These are phyloP conservation scores for Gastrolobium bilobum DNA, from an alignment of 306 rosid genomes.

Conservation along the genomic window DNA sequence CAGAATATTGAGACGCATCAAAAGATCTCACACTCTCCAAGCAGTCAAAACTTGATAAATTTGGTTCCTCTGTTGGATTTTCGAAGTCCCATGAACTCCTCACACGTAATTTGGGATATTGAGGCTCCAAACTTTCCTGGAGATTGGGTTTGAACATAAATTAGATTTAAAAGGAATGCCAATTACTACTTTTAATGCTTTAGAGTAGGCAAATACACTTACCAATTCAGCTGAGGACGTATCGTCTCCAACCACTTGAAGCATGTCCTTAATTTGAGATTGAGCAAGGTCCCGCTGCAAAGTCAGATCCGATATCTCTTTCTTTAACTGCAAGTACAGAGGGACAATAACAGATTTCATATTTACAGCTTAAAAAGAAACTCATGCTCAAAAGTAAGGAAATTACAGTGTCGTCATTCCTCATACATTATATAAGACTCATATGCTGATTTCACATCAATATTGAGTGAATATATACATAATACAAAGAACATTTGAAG, in stretches of 20 bases:
- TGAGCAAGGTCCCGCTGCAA: constrained; percentile 86
- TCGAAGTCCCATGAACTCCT: constrained; percentile 74
- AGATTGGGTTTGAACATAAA: constrained; percentile 46
- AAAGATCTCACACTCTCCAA: constrained; percentile 61
- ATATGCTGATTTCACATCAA: constrained; percentile 19
- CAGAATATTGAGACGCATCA: constrained; percentile 76
- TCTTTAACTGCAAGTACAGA: constrained; percentile 70
- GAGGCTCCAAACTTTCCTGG: constrained; percentile 64
- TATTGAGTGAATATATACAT: constrained; percentile 1
- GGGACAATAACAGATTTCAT: constrained; percentile 24
- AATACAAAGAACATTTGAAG: constrained; percentile 14
- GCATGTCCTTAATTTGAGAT: constrained; percentile 81
- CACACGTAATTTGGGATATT: constrained; percentile 77
- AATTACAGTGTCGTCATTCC: constrained; percentile 23
- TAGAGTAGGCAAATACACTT: constrained; percentile 46
- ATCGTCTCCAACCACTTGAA: constrained; percentile 74
- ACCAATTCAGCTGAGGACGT: constrained; percentile 60
- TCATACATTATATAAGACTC: constrained; percentile 18
- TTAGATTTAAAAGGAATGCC: constrained; percentile 37
- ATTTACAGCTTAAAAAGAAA: constrained; percentile 35
- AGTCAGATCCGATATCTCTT: constrained; percentile 68
- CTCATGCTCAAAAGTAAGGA: constrained; percentile 14
- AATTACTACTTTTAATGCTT: constrained; percentile 29
- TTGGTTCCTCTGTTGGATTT: constrained; percentile 49
- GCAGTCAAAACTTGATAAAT: constrained; percentile 44